A percentile compares a stretch with the other conserved stretches of the same genome.
Conservation (phyloP, 73 alveolate species). For the Paramecium caudatum region DNA sequence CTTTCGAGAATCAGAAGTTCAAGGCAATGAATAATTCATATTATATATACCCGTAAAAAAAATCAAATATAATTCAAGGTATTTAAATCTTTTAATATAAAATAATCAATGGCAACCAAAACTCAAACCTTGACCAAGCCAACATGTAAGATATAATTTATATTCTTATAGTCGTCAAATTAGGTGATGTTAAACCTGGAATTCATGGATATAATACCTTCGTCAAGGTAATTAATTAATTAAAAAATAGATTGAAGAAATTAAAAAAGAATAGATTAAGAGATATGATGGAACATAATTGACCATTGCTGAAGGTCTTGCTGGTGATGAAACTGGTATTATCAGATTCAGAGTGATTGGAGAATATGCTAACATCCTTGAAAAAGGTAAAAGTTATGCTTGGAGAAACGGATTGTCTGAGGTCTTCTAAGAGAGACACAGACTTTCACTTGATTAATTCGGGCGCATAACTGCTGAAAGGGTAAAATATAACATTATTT, state of each 20-base stretch:
- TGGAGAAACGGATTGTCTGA: constrained; percentile 72
- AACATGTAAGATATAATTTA: background rate
- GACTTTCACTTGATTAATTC: constrained; percentile 66
- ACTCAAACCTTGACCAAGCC: constrained; percentile 14
- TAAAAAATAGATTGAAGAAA: constrained; percentile 32
- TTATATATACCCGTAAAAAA: constrained; percentile 5
- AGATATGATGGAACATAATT: constrained; percentile 46
- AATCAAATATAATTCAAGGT: constrained; percentile 32
- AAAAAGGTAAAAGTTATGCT: constrained; percentile 51
- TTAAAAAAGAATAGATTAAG: background rate
- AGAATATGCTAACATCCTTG: constrained; percentile 62
- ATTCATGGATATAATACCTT: constrained; percentile 55
- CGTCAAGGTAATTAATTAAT: constrained; percentile 17
- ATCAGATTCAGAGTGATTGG: constrained; percentile 63
- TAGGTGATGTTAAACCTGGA: constrained; percentile 53
- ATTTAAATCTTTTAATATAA: constrained; percentile 44
- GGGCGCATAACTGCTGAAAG: constrained; percentile 62
- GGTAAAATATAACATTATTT: background rate
- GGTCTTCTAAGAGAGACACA: constrained; percentile 48
- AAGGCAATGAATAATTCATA: background rate
- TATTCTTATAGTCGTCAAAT: constrained; percentile 25
- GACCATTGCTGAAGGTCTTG: constrained; percentile 46
- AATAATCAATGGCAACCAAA: constrained; percentile 21
- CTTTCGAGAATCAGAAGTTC: background rate
- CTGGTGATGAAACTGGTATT: constrained; percentile 56